These are phyloP conservation scores for Lonicera japonica DNA, from an alignment of 129 eudicot species.

Conservation along the genomic window DNA sequence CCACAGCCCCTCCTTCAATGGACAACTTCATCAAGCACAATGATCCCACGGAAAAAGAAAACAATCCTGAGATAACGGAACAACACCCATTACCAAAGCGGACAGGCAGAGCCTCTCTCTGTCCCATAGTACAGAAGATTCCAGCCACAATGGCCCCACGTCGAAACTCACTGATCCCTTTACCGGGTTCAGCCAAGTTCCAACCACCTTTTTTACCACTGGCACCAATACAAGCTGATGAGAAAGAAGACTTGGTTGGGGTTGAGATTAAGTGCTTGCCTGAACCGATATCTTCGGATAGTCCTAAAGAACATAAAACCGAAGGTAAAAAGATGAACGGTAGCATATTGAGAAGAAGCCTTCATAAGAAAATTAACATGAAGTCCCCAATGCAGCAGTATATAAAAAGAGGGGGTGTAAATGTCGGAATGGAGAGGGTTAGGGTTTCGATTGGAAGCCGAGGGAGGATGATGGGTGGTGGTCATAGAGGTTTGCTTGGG, in stretches of 20 bases:
- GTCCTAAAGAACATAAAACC: slow-evolving; percentile 47
- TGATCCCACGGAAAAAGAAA: slow-evolving; percentile 61
- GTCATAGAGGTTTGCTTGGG: slow-evolving; percentile 44
- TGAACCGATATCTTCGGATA: slow-evolving; percentile 36
- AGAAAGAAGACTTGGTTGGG: slow-evolving; percentile 16
- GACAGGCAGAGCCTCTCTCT: slow-evolving; percentile 67
- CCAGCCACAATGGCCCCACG: slow-evolving; percentile 42
- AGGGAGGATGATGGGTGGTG: slow-evolving; percentile 35
- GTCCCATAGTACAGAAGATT: slow-evolving; percentile 40
- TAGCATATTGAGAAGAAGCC: slow-evolving; percentile 49
- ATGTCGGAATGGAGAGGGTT: slow-evolving; percentile 76
- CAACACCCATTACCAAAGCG: slow-evolving; percentile 36
- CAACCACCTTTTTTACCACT: slow-evolving; percentile 40
- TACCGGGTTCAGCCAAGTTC: slow-evolving; percentile 39
- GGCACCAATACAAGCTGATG: slow-evolving; percentile 33
- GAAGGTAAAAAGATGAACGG: slow-evolving; percentile 40
- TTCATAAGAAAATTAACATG: slow-evolving; percentile 49
- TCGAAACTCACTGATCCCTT: slow-evolving; percentile 66
- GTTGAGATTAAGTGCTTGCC: slow-evolving; percentile 21
- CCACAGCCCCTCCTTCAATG: slow-evolving; percentile 24
- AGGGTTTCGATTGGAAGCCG: slow-evolving; percentile 82
- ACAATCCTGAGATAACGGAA: slow-evolving; percentile 55
- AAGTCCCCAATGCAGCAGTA: slow-evolving; percentile 55
- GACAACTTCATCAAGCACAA: slow-evolving; percentile 32
- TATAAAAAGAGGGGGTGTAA: slow-evolving; percentile 53